These are phyloP conservation scores for Monosporozyma servazzii DNA, from an alignment of 805 yeast genomes.

Conservation along the genomic window DNA sequence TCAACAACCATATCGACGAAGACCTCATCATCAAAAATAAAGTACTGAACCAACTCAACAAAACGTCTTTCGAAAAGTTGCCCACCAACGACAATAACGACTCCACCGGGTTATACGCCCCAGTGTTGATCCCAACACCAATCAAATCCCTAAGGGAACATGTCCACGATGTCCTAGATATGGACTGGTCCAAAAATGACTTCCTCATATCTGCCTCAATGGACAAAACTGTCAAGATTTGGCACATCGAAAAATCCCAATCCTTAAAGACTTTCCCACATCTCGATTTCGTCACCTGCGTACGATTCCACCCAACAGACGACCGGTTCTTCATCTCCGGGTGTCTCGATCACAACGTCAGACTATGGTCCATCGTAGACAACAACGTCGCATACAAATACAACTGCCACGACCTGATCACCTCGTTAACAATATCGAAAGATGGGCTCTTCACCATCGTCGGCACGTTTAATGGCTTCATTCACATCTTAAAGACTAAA, in stretches of 20 bases:
- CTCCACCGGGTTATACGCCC: conserved; percentile 41
- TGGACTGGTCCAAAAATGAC: conserved; percentile 85
- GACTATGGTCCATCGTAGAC: conserved; percentile 84
- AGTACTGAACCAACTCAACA: background rate
- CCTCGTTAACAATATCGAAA: conserved; percentile 62
- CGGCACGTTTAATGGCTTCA: conserved; percentile 73
- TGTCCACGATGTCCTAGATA: conserved; percentile 54
- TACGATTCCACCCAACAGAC: conserved; percentile 73
- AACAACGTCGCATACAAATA: conserved; percentile 49
- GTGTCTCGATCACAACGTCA: conserved; percentile 61
- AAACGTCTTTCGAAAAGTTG: background rate
- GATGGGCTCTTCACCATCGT: conserved; percentile 48
- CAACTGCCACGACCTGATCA: conserved; percentile 57
- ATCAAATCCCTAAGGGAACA: conserved; percentile 56
- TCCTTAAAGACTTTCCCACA: conserved; percentile 60
- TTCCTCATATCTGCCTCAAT: conserved; percentile 72
- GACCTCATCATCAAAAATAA: background rate
- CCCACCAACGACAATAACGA: background rate
- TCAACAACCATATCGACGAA: conserved; percentile 13
- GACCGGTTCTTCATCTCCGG: conserved; percentile 82
- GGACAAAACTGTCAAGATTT: conserved; percentile 73
- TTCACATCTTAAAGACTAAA: conserved; percentile 51
- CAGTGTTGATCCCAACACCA: conserved; percentile 69
- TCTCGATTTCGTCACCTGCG: conserved; percentile 75
- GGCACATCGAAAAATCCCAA: conserved; percentile 68